These are phyloP conservation scores for Thielaviopsis populi DNA, from an alignment of 2,329 filamentous ascomycete species.

Conservation along the genomic window DNA sequence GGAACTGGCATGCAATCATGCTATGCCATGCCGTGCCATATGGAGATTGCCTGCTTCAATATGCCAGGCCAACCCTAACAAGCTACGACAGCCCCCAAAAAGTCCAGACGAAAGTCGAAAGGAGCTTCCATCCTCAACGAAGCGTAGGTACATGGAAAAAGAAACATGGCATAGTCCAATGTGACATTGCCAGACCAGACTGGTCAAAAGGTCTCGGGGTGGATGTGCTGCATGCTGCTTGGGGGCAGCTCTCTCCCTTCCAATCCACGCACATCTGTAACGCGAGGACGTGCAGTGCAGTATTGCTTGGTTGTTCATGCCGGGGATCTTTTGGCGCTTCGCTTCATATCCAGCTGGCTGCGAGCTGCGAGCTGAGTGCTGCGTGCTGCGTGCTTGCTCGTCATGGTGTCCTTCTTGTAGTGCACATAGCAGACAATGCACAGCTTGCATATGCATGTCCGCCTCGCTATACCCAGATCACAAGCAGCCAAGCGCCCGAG, in stretches of 20 bases:
- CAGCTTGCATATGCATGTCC: neutral
- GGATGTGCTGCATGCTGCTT: too few relatives aligned
- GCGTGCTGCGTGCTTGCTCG: neutral
- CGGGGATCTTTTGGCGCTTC: neutral
- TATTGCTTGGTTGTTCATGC: too few relatives aligned
- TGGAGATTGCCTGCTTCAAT: too few relatives aligned
- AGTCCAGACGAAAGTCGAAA: too few relatives aligned
- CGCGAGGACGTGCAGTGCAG: too few relatives aligned
- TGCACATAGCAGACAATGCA: neutral
- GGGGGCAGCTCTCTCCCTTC: too few relatives aligned
- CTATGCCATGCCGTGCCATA: too few relatives aligned
- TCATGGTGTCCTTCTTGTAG: neutral
- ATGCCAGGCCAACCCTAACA: neutral
- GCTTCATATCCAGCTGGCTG: neutral
- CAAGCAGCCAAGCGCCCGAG: neutral
- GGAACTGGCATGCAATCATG: neutral
- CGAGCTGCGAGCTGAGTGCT: neutral
- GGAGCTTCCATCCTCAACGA: too few relatives aligned
- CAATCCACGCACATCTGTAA: too few relatives aligned
- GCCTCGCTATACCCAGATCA: too few relatives aligned
- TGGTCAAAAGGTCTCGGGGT: neutral
- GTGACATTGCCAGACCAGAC: neutral
- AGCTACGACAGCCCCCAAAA: neutral
- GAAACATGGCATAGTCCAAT: neutral
- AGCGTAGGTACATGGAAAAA: too few relatives aligned